A percentile compares a stretch with the other conserved stretches of the same genome.
These are phyloP conservation scores for Blastocystis sp. DNA, from an alignment of 352 stramenopile genomes.

Conservation along the genomic window DNA sequence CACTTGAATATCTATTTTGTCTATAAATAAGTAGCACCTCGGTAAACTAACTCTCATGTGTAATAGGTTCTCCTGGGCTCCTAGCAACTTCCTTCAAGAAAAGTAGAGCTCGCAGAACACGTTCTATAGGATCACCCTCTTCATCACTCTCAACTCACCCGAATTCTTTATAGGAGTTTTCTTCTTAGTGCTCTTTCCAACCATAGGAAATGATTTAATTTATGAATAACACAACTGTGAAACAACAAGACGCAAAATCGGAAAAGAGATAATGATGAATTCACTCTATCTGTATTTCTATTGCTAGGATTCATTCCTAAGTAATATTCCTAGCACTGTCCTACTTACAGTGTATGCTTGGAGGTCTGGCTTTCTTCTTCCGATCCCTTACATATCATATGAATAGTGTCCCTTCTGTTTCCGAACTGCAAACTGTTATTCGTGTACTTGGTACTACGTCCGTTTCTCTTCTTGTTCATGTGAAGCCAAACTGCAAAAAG, in stretches of 20 bases:
- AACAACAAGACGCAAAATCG: neutral
- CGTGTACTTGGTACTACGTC: neutral
- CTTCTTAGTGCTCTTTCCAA: neutral
- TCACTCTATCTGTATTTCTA: no score
- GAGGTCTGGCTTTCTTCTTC: neutral
- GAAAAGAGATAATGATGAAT: neutral
- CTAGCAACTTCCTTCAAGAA: conserved; percentile 40
- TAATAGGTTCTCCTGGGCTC: neutral
- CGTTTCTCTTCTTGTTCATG: conserved; percentile 35
- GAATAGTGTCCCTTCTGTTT: neutral
- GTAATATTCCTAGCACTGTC: neutral
- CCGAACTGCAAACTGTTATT: neutral
- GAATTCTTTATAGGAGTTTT: neutral
- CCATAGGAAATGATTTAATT: neutral
- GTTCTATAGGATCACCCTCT: neutral
- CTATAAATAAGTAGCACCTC: neutral
- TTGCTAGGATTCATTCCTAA: no score
- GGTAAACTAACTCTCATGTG: neutral
- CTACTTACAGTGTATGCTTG: neutral
- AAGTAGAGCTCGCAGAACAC: neutral
- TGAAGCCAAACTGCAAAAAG: conserved; percentile 50
- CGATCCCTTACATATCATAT: neutral
- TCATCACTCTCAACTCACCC: neutral
- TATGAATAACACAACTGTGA: neutral
- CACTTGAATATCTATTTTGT: conserved; percentile 6